These are phyloP conservation scores for Lachancea thermotolerans DNA, from an alignment of 805 yeast species.

Conservation along the genomic window DNA sequence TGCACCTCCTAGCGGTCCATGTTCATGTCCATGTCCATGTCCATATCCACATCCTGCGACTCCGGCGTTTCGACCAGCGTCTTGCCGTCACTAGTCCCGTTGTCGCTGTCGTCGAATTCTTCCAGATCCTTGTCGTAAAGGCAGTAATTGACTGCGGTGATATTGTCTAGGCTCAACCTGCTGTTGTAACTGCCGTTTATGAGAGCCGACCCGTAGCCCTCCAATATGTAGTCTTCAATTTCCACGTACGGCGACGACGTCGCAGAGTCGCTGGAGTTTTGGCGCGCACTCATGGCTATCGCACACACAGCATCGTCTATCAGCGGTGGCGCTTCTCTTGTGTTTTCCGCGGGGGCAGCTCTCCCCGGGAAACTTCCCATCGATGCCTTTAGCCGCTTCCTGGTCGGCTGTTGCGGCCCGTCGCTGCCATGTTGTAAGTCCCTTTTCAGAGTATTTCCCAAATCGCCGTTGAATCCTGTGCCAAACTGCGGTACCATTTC, in stretches of 20 bases:
- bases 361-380: too few relatives aligned
- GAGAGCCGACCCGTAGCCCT: constrained; percentile 8
- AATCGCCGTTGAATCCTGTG: too few relatives aligned
- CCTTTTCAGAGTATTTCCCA: constrained; percentile 4
- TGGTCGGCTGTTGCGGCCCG: not conserved
- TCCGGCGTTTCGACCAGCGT: constrained; percentile 5
- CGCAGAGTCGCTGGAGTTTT: not conserved
- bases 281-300: constrained; percentile 2
- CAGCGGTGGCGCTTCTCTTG: not conserved
- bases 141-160: constrained; percentile 7
- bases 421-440: constrained; percentile 1
- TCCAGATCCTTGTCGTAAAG: constrained; percentile 8
- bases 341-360: not conserved
- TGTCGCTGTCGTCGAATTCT: constrained; percentile 6
- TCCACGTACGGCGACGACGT: constrained; percentile 8
- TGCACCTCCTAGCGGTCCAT: not conserved
- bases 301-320: constrained; percentile 2
- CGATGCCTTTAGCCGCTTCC: not conserved
- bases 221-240: constrained; percentile 8
- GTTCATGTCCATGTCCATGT: not conserved
- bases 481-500: not conserved
- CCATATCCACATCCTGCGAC: constrained; percentile 4
- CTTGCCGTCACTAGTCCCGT: constrained; percentile 1
- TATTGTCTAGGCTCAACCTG: constrained; percentile 5
- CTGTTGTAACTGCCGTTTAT: constrained; percentile 7